phyloP scores from a whole-genome alignment of 116 monocot species.

The Cymodocea nodosa region DNA sequence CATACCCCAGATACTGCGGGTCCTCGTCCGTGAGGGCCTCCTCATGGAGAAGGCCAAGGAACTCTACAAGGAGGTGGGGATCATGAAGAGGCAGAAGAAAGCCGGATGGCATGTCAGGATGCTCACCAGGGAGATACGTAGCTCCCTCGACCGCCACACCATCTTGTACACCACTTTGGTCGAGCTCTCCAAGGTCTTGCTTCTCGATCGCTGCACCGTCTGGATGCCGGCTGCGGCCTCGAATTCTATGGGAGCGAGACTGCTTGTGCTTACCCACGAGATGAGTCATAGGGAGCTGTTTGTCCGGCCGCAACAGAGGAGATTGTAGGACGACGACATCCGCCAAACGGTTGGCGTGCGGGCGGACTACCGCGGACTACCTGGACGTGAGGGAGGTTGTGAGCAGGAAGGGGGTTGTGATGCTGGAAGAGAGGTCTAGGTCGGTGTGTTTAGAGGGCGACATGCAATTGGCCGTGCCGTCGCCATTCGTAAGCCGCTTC shows the following conservation, averaged over 20 bases:
- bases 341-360: not conserved
- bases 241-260: no score
- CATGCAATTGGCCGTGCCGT: conserved; percentile 17
- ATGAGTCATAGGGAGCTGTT: no score
- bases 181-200: conserved; percentile 40
- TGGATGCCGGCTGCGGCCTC: conserved; percentile 31
- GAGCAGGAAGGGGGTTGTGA: conserved; percentile 9
- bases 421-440: conserved; percentile 14
- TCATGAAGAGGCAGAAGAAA: conserved; percentile 38
- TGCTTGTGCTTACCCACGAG: conserved; percentile 26
- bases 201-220: conserved; percentile 34
- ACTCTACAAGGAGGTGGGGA: conserved; percentile 35
- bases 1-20: conserved; percentile 42
- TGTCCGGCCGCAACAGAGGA: not conserved
- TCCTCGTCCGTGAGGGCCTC: conserved; percentile 39
- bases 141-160: conserved; percentile 39
- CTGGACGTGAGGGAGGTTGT: conserved; percentile 21
- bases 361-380: conserved; percentile 21
- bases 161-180: conserved; percentile 45
- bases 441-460: conserved; percentile 14
- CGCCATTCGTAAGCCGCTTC: conserved; percentile 37
- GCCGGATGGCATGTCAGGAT: conserved; percentile 41
- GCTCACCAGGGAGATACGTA: conserved; percentile 42
- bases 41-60: conserved; percentile 35
- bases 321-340: not conserved